Base-by-base conservation (phyloP, 1,284 basidiomycete species). In the Marasmius tenuissimus region DNA sequence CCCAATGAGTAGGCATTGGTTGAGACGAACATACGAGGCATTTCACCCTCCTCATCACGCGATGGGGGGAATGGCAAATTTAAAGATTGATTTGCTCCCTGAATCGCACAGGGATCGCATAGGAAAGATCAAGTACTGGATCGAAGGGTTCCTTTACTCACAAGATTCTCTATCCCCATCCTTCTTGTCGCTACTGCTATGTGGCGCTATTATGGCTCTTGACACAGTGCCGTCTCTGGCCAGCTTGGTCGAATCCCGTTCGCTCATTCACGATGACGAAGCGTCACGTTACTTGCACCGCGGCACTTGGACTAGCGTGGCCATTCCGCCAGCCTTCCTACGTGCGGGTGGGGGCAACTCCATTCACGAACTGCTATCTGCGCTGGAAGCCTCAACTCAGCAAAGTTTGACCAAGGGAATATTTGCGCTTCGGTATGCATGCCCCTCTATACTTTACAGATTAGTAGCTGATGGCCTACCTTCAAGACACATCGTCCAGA, bases 1-100 rank as follows among this genome's bases (percentile, higher is more conserved):
- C n/a, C n/a, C n/a, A n/a, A n/a, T n/a, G n/a, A n/a, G 9, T 27
- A 63, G 62, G 4, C 55, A 40, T 11, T 63, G 62, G 62, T 50
- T 63, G 22, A 35, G n/a, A 11, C 62, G 62, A 16, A 42, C 61
- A 0, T 63, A 63, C 45, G 52, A 63, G 6, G 56, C 57, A 2
- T n/a, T 63, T 22, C 50, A 40, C 37, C 62, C 62, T 14, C 52
- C 62, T 51, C 52, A 58, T 27, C 37, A 60, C 38, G 10, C 58
- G 1, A 58, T 63, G 53, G 62, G 62, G 1, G 45, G 34, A 20
- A 6, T n/a, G 37, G 48, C 59, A 10, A 27, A 18, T 22, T 42
- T 58, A 3, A 37, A 56, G 9, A 27, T 57, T 10, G 6, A 42
- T 16, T 11, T 49, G 33, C 42, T 63, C 18, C 57, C 57, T 40